Percentiles rank a stretch among this genome's conserved stretches.
Conservation (phyloP, 495 filamentous ascomycete genomes). For the Chaetomium cochliodes region DNA sequence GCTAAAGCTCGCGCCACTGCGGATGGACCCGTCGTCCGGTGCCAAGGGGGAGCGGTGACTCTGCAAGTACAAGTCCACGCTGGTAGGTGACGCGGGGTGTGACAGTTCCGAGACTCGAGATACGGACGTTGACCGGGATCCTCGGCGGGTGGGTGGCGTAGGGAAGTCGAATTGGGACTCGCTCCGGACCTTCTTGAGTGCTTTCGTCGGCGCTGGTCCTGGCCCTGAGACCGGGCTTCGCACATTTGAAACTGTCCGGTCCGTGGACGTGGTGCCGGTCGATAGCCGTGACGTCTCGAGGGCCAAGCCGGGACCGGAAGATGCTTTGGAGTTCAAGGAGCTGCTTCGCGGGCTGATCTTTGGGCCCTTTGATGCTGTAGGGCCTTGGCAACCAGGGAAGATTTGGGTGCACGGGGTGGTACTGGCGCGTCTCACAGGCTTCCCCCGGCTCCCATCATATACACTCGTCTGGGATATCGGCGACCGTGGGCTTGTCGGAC, state of each 20-base stretch:
- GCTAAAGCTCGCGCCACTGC: constrained; percentile 27
- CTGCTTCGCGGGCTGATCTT: constrained; percentile 26
- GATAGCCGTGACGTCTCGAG: constrained; percentile 25
- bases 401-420: constrained; percentile 29
- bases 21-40: constrained; percentile 28
- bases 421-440: constrained; percentile 28
- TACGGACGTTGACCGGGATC: constrained; percentile 11
- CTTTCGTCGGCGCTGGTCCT: constrained; percentile 18
- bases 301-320: constrained; percentile 5
- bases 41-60: constrained; percentile 25
- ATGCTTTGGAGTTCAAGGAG: constrained; percentile 23
- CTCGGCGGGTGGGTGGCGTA: constrained; percentile 24
- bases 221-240: constrained; percentile 1
- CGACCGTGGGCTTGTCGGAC: constrained; percentile 34
- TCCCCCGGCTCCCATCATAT: constrained; percentile 24
- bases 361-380: constrained; percentile 9
- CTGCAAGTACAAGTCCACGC: constrained; percentile 46
- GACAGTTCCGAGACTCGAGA: constrained; percentile 42
- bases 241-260: constrained; percentile 17
- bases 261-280: constrained; percentile 24
- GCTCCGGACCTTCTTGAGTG: constrained; percentile 13
- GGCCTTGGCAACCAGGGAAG: constrained; percentile 24
- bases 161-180: constrained; percentile 33
- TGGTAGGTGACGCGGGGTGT: constrained; percentile 48
- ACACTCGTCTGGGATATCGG: constrained; percentile 26